Evolutionary conservation across 2,329 filamentous ascomycete species (phyloP), one percentile per base, ranked within the genome.

Genomic region (Zymoseptoria crescenta): DNA sequence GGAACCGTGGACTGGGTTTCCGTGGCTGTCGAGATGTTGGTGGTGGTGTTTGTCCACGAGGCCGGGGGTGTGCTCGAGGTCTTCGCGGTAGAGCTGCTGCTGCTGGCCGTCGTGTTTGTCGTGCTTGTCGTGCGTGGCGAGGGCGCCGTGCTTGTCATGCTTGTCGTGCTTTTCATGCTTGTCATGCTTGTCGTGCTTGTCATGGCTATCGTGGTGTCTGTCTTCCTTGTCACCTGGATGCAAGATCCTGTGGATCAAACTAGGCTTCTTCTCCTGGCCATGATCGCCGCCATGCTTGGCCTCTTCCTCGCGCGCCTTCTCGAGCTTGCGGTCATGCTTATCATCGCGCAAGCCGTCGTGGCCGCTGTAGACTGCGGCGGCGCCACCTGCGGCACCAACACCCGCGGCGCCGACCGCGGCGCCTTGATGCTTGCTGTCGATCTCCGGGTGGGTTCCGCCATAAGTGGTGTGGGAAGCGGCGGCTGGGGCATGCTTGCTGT

Each of bases 241-340:
- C 51, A 71, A 55, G 45, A 72, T 68, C 10, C 59, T 62, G 52
- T 68, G 57, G 8, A 71, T 54, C 4, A 72, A 56, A 20, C 67
- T 62, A 5, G 62, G 64, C 57, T 71, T 72, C 64, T 72, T 68
- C 55, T 74, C 70, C 57, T 74, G 75, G 62, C 58, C 61, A 10
- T 74, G 73, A 59, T 73, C 70, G 21, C 59, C 57, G 10, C 59
- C 56, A 21, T 52, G 56, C 20, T 45, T 59, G 7, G 60, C 62
- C 50, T 69, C 65, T 57, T 69, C 62, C 54, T 70, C 64, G 8
- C 63, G 60, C 9, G 64, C 57, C 64, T 73, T 72, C 54, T 70
- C 60, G 5, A 66, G 61, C 41, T 67, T 60, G 20, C 63, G 58
- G 52, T 68, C 67, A 19, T 67, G 56, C 59, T 64, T 64, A 4